Evolutionary conservation across 352 stramenopile species (phyloP).

Genomic region (Pythium volutum): DNA sequence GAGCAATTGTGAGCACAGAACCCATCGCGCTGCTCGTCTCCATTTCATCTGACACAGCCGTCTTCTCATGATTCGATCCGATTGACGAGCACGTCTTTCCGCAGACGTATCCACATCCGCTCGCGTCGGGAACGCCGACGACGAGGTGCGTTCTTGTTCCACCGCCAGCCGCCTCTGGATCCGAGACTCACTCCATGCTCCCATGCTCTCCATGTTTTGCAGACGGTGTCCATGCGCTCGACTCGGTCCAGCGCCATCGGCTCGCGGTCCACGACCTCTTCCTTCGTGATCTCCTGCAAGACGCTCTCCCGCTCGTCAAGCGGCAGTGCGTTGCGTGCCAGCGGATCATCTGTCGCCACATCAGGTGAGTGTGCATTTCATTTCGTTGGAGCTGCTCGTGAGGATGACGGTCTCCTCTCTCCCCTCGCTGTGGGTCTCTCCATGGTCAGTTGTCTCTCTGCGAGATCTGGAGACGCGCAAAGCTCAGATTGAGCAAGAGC

Average conservation of each 20-base stretch:
- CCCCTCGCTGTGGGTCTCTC: not conserved
- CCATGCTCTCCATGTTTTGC: not conserved
- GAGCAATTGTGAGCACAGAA: not conserved
- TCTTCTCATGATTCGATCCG: not conserved
- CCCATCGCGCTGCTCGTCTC: not conserved
- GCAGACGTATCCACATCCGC: not conserved
- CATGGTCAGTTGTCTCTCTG: constrained; percentile 37
- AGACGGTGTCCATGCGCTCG: constrained; percentile 12
- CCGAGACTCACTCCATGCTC: no score
- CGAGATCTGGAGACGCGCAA: constrained; percentile 56
- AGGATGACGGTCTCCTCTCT: not conserved
- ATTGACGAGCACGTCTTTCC: not conserved
- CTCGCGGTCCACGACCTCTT: not conserved
- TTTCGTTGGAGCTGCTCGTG: not conserved
- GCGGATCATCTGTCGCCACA: constrained; percentile 31
- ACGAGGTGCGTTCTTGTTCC: not conserved
- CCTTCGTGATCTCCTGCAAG: not conserved
- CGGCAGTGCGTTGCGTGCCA: not conserved
- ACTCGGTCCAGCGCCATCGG: not conserved
- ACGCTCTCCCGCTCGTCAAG: constrained; percentile 10
- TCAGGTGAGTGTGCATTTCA: constrained; percentile 24
- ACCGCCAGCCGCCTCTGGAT: not conserved
- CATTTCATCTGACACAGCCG: not conserved
- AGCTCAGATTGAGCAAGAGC: constrained; percentile 51
- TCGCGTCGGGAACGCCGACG: not conserved